Conservation (phyloP, 1,139 yeast species). For the Pichiaceae sp. region DNA sequence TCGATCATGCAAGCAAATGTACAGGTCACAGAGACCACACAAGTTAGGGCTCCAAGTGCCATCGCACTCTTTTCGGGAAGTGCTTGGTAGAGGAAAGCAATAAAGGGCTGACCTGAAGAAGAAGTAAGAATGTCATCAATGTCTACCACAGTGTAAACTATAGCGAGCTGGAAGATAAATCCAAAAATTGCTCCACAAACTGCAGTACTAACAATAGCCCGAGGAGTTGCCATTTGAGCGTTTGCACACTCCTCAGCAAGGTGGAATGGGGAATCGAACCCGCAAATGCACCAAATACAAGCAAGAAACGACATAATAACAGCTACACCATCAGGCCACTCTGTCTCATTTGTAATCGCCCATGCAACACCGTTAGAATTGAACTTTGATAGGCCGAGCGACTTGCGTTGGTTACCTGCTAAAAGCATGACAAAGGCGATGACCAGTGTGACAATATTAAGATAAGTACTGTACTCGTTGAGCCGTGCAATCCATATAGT, state of each 20-base stretch:
- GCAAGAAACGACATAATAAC: constrained; percentile 55
- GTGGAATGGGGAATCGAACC: constrained; percentile 70
- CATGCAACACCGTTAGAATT: constrained; percentile 46
- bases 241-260: constrained; percentile 64
- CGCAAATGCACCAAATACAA: constrained; percentile 71
- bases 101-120: constrained; percentile 61
- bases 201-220: constrained; percentile 61
- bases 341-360: constrained; percentile 54
- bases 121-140: constrained; percentile 41
- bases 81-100: constrained; percentile 47
- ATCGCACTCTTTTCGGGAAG: constrained; percentile 36
- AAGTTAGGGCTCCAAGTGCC: constrained; percentile 52
- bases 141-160: constrained; percentile 56
- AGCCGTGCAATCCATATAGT: constrained; percentile 51
- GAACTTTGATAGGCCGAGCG: constrained; percentile 35
- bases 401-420: constrained; percentile 41
- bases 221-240: constrained; percentile 50
- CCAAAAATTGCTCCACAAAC: constrained; percentile 55
- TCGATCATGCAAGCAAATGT: constrained; percentile 66
- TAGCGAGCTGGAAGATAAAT: constrained; percentile 54
- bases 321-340: constrained; percentile 59
- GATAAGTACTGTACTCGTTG: constrained; percentile 43
- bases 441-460: constrained; percentile 43
- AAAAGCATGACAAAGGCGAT: constrained; percentile 51
- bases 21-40: constrained; percentile 56